Conservation (phyloP, 345 rosid species). For the Excoecaria agallocha region DNA sequence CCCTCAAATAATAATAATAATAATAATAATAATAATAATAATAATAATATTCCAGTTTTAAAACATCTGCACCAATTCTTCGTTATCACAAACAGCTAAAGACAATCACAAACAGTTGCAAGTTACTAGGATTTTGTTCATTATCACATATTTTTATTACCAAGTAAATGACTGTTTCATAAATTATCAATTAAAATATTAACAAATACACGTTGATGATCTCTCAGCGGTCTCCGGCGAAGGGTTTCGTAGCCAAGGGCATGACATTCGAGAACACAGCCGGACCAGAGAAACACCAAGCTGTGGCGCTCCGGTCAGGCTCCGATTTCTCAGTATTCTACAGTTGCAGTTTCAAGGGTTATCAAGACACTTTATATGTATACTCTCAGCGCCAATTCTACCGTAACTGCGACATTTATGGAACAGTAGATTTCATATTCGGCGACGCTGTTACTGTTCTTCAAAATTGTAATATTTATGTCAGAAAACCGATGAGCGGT, state of each 20-base stretch:
- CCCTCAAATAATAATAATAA: too few species aligned
- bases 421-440: constrained; percentile 76
- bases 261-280: constrained; percentile 89
- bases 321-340: constrained; percentile 78
- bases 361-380: constrained; percentile 87
- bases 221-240: constrained; percentile 57
- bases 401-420: constrained; percentile 66
- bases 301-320: constrained; percentile 83
- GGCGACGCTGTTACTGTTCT: constrained; percentile 63
- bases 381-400: constrained; percentile 80
- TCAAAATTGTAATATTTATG: constrained; percentile 66
- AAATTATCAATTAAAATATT: too few species aligned
- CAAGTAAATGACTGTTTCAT: too few species aligned
- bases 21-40: too few species aligned
- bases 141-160: not conserved
- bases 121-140: not conserved
- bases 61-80: not conserved
- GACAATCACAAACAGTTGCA: too few species aligned
- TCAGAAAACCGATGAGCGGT: constrained; percentile 44
- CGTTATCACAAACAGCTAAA: not conserved
- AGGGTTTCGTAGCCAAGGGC: constrained; percentile 68
- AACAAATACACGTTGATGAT: not conserved
- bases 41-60: not conserved
- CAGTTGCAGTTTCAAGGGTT: constrained; percentile 76
- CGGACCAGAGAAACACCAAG: constrained; percentile 77